Evolutionary conservation across 202 grass and related monocot species (phyloP), one percentile per base, ranked within the genome.

Genomic region (Dendrocalamus latiflorus): DNA sequence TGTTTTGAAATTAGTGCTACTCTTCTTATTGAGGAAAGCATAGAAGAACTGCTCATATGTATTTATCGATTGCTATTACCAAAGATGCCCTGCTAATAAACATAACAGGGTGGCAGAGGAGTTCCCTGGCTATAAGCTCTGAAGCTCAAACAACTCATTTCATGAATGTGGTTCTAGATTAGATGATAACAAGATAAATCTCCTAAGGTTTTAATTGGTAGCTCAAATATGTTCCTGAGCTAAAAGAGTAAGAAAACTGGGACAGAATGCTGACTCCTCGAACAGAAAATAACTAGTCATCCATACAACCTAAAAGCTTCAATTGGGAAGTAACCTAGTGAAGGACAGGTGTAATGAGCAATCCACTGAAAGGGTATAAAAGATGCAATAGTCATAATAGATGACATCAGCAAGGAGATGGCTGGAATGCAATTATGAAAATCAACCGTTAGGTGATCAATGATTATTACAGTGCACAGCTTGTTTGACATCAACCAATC

Each of bases 21-120:
- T 36, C 34, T 36, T 36, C 4, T 36, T 36, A 36, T 4, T 4
- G 34, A 36, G 34, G 5, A 36, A 36, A 36, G 5, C 34, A 36
- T 36, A 36, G 0, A 36, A 36, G 5, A 0, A 36, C 34, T 51
- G 4, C 33, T 33, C 33, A 33, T 81, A 76, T 75, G 3, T 12
- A 44, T 12, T 43, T 81, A 38, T 16, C 8, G 4, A 33, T 8
- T 68, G 6, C 15, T 62, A 53, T 37, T 64, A 78, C 65, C 20
- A 58, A 69, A 82, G 53, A 61, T 61, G 17, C 18, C 22, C 25
- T 77, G 14, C 25, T 77, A 71, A 70, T 21, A 81, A 50, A 79
- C 10, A 69, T 25, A 45, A 53, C 44, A 70, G 12, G 20, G n/a
- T 18, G 30, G 4, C 33, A 33, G 38, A 66, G 57, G 13, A 59